A percentile compares a stretch with the other conserved stretches of the same genome.
phyloP scores from a whole-genome alignment of 768 basidiomycete species.

The Russula virescens region DNA sequence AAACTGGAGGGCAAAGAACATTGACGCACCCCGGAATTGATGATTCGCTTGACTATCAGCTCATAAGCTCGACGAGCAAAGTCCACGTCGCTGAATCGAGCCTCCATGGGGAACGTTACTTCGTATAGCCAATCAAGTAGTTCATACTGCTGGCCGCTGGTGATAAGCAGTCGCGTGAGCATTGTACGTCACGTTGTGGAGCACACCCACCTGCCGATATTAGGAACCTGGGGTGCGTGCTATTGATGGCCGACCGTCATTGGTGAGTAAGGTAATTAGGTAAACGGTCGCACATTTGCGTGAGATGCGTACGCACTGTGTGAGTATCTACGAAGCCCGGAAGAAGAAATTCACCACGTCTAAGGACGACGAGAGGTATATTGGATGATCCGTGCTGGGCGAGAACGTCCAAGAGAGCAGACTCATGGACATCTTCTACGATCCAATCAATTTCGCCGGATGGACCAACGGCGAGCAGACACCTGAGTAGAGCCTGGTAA shows the following conservation, averaged over 20 bases:
- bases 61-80: slow-evolving; percentile 70
- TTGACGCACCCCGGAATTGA: slow-evolving; percentile 67
- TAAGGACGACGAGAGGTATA: slow-evolving; percentile 36
- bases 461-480: slow-evolving; percentile 47
- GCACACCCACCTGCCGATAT: slow-evolving; percentile 50
- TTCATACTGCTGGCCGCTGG: slow-evolving; percentile 77
- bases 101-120: slow-evolving; percentile 86
- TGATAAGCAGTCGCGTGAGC: background rate
- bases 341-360: slow-evolving; percentile 57
- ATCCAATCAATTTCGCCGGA: slow-evolving; percentile 68
- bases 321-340: slow-evolving; percentile 93
- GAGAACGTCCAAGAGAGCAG: slow-evolving; percentile 45
- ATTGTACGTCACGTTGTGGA: slow-evolving; percentile 1
- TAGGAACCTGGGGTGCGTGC: slow-evolving; percentile 81
- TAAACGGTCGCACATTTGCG: background rate
- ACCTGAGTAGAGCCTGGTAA: slow-evolving; percentile 44
- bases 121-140: slow-evolving; percentile 84
- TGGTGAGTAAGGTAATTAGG: background rate
- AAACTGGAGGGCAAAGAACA: background rate
- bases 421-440: slow-evolving; percentile 47
- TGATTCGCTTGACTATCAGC: slow-evolving; percentile 61
- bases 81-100: slow-evolving; percentile 57
- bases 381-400: slow-evolving; percentile 42
- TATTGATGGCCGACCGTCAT: slow-evolving; percentile 26
- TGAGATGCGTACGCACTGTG: slow-evolving; percentile 48